These are phyloP conservation scores for Fusarium sp. DNA, from an alignment of 2,329 filamentous ascomycete species.

Conservation along the genomic window DNA sequence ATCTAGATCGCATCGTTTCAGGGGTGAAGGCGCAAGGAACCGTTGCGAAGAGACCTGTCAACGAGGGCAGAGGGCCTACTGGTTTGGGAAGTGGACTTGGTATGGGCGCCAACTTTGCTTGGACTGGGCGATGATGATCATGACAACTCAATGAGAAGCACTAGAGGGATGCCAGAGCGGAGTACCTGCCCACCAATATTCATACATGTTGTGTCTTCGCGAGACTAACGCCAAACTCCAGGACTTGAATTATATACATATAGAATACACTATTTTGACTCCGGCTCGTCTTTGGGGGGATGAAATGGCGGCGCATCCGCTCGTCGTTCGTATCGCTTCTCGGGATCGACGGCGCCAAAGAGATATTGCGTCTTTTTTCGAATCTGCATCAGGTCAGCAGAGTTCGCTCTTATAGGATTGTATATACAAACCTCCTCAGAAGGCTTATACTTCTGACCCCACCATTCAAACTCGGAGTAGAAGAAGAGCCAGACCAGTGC, in stretches of 20 bases:
- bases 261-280: slow-evolving; percentile 47
- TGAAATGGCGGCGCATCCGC: slow-evolving; percentile 54
- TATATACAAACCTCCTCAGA: slow-evolving; percentile 55
- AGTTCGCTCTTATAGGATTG: neutral
- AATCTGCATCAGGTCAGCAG: slow-evolving; percentile 49
- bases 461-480: slow-evolving; percentile 61
- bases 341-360: slow-evolving; percentile 58
- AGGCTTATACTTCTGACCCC: slow-evolving; percentile 59
- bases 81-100: slow-evolving; percentile 65
- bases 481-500: slow-evolving; percentile 57
- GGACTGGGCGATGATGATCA: slow-evolving; percentile 57
- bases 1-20: slow-evolving; percentile 86
- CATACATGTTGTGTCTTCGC: slow-evolving; percentile 43
- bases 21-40: slow-evolving; percentile 83
- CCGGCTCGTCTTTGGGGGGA: slow-evolving; percentile 43
- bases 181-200: slow-evolving; percentile 39
- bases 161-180: slow-evolving; percentile 29
- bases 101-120: slow-evolving; percentile 71
- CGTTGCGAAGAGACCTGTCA: slow-evolving; percentile 83
- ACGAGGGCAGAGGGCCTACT: slow-evolving; percentile 68
- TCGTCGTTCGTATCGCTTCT: slow-evolving; percentile 59
- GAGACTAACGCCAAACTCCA: slow-evolving; percentile 51
- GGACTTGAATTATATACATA: slow-evolving; percentile 46
- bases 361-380: slow-evolving; percentile 55
- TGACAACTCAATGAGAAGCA: slow-evolving; percentile 16